Evolutionary conservation across 192 early-diverging fungal genomes (phyloP), one percentile per base, ranked within the genome.

Genomic region (Coemansia sp.): DNA sequence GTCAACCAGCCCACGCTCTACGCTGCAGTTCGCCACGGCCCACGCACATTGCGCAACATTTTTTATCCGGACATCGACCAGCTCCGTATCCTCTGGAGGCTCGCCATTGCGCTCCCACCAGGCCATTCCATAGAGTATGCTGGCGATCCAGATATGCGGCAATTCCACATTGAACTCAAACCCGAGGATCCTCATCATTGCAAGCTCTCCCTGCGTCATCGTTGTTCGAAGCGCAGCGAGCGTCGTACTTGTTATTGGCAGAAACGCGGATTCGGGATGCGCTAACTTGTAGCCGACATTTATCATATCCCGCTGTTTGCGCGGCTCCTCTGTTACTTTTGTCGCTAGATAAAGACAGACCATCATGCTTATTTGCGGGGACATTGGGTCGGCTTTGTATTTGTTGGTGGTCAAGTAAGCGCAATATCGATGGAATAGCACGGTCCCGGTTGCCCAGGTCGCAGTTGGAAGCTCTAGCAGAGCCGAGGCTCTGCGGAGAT

Each of bases 281-380:
- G 45, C 64, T 13, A 76, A 6, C 29, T 48, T 66, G 57, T 58
- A 60, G 4, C 64, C 68, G 22, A 67, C 64, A 22, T 75, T 75
- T 32, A 69, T 66, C 2, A 75, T 67, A 16, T 75, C 68, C 10
- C 68, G 55, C 45, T 70, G 68, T 45, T 67, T 75, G 27, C 68
- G 68, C 23, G 73, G 68, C 36, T 75, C 68, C 34, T 75, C 68
- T n/a, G 73, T 75, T 13, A 66, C 51, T 32, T 75, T 75, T 8
- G 73, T 66, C 4, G 73, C 68, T 22, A 75, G 64, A n/a, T 69
- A 75, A 8, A 75, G 27, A 39, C 73, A 75, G 1, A 69, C 47
- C 39, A 75, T 55, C 46, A 75, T 61, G 11, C 56, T 58, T 7
- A 75, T 56, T 4, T 62, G 72, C 23, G 59, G 32, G 53, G 64